These are phyloP conservation scores for Lactarius tabidus DNA, from an alignment of 768 basidiomycete genomes.

Conservation along the genomic window DNA sequence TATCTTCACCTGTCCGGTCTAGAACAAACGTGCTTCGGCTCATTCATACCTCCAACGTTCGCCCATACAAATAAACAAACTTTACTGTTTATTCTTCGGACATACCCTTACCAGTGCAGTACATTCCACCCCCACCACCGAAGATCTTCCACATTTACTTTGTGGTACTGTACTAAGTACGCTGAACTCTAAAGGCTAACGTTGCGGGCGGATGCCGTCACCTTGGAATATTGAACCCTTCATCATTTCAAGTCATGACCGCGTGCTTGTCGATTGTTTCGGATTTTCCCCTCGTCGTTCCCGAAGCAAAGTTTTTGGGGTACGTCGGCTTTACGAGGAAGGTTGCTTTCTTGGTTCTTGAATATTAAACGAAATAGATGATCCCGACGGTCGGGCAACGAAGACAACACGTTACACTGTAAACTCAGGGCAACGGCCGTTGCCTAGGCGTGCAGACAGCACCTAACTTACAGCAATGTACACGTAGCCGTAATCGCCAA, in stretches of 20 bases:
- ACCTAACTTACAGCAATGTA: background rate
- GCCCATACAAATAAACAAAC: background rate
- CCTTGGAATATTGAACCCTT: background rate
- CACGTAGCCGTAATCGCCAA: background rate
- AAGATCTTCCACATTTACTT: background rate
- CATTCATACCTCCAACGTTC: background rate
- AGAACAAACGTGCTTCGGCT: constrained; percentile 20
- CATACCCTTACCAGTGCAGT: background rate
- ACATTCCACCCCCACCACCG: background rate
- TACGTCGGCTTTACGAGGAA: background rate
- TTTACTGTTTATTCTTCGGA: background rate
- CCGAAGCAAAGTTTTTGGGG: background rate
- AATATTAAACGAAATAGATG: background rate
- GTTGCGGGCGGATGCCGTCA: background rate
- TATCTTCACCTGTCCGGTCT: background rate
- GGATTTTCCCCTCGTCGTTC: background rate
- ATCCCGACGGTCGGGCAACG: background rate
- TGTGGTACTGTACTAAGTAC: no score
- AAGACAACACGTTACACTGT: background rate
- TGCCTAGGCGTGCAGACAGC: background rate
- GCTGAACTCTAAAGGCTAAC: constrained; percentile 2
- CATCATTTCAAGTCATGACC: background rate
- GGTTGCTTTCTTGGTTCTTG: background rate
- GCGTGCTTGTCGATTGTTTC: background rate
- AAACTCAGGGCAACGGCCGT: background rate